A percentile compares a stretch with the other conserved stretches of the same genome.
phyloP scores from a whole-genome alignment of 2,329 filamentous ascomycete species.

The Hortaea sp. region DNA sequence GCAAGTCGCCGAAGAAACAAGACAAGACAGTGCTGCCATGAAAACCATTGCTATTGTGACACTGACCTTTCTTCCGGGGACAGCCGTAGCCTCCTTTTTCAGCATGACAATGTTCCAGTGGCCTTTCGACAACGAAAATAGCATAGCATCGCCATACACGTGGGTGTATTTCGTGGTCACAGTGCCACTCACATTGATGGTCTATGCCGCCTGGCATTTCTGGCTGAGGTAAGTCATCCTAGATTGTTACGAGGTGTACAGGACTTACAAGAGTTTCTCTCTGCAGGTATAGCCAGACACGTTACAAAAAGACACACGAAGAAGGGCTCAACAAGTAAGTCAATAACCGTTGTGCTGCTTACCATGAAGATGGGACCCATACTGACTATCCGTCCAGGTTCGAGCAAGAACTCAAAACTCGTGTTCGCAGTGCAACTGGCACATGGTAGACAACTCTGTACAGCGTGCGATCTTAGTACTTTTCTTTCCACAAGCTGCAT shows the following conservation, averaged over 20 bases:
- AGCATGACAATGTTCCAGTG: conserved; percentile 22
- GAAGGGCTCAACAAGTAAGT: conserved; percentile 13
- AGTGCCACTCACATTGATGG: conserved; percentile 21
- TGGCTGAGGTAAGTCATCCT: conserved; percentile 14
- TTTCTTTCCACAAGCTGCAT: too few relatives aligned
- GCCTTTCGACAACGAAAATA: conserved; percentile 7
- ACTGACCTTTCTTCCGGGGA: conserved; percentile 33
- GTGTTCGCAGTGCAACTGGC: conserved; percentile 21
- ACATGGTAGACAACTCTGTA: conserved; percentile 10
- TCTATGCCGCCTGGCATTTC: conserved; percentile 20
- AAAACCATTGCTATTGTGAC: conserved; percentile 37
- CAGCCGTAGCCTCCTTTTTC: conserved; percentile 28
- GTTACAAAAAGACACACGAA: conserved; percentile 18
- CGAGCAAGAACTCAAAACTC: conserved; percentile 20
- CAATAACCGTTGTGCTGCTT: too few relatives aligned
- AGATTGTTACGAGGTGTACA: background rate
- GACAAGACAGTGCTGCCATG: conserved; percentile 33
- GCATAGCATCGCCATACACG: conserved; percentile 20
- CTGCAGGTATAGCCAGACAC: conserved; percentile 11
- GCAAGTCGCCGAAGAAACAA: conserved; percentile 23
- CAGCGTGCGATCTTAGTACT: background rate
- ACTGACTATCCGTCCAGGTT: conserved; percentile 2
- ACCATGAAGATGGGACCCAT: too few relatives aligned
- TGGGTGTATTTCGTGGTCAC: conserved; percentile 26
- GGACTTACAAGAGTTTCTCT: background rate